Conservation (phyloP, 208 protist species). For the Acanthamoeba triangularis region DNA sequence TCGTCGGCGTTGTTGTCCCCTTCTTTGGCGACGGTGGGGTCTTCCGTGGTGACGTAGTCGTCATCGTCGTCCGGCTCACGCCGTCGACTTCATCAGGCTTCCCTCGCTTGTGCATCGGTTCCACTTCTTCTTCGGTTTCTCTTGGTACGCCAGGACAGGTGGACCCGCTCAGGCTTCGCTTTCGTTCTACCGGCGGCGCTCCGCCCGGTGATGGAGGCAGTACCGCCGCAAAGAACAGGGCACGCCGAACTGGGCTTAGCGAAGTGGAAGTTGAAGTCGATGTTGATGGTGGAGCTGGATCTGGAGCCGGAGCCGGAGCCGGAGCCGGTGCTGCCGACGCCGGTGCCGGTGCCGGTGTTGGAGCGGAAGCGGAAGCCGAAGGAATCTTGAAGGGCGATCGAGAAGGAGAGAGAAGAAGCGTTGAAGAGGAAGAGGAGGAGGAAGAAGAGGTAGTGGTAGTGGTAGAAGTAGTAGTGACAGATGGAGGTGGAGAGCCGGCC, state of each 20-base stretch:
- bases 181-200: no score
- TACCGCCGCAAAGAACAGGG: no score
- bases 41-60: no score
- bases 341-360: neutral
- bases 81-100: no score
- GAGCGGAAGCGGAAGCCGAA: neutral
- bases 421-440: conserved; percentile 1
- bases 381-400: neutral
- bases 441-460: neutral
- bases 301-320: no score
- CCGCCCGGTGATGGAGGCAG: no score
- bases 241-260: neutral
- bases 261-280: neutral
- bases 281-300: neutral
- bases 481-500: neutral
- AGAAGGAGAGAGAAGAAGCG: neutral
- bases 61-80: no score
- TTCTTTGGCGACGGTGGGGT: no score
- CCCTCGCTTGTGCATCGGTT: no score
- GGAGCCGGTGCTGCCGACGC: neutral
- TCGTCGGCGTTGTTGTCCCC: neutral
- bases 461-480: neutral
- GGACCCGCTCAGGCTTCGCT: no score
- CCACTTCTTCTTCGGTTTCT: no score
- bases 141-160: no score